Base-by-base conservation (phyloP, 495 filamentous ascomycete genomes). In the Neurospora tetrasperma region DNA sequence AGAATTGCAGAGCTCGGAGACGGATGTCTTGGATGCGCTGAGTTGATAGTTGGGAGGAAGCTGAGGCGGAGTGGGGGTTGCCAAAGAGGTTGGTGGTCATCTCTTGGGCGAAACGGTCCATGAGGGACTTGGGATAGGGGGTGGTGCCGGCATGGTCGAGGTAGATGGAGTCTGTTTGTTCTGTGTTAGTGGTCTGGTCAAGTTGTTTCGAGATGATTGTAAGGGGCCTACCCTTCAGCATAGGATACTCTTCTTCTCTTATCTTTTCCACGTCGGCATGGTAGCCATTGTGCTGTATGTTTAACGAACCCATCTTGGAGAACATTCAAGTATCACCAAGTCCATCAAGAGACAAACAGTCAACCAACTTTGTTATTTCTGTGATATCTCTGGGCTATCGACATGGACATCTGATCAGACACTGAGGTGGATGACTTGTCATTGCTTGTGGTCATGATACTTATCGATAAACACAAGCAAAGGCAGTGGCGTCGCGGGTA, bases 101-200 rank as follows among this genome's bases (percentile, higher is more conserved):
- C 72, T 96, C 91, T 4, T 81, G 78, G 11, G 90, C 88, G 81
- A 94, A 97, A 11, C 84, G 84, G 71, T 96, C 90, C 73, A 98
- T 90, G 41, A 94, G 83, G 40, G 93, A 95, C 77, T 91, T 94
- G 35, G 93, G 82, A 79, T 93, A 95, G 2, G 89, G 83, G 0
- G 95, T 96, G 14, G 93, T 93, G 27, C 93, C 94, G 2, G 94
- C 95, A 90, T 98, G 94, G 76, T 98, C 95, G 38, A 98, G 90
- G 78, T 98, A 98, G 70, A 91, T 87, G 9, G 89, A 87, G 71
- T 86, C 93, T 96, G 74, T 31, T 31, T 38, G 35, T 38, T 31
- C 11, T 66, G 27, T 66, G 41, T 78, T 46, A 81, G 71, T 69
- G 9, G 72, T 70, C 39, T 31, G 72, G 20, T 66, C 35, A 38